phyloP scores from a whole-genome alignment of 2,329 filamentous ascomycete genomes.

The Phoma sp. region DNA sequence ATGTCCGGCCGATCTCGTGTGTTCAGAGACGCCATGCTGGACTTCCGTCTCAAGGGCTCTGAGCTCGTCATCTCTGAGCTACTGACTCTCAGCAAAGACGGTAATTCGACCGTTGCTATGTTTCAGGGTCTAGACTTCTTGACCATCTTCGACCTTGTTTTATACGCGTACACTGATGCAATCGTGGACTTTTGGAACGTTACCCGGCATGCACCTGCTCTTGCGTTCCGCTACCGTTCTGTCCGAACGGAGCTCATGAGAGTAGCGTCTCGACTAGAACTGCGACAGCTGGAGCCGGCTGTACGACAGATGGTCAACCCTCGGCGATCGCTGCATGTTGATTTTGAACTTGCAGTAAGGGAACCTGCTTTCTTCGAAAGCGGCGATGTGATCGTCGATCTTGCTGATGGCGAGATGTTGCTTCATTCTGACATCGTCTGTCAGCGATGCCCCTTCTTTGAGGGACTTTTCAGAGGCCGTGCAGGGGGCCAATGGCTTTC shows the following conservation, averaged over 20 bases:
- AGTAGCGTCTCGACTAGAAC: slow-evolving; percentile 72
- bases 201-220: slow-evolving; percentile 67
- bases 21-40: slow-evolving; percentile 65
- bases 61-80: slow-evolving; percentile 66
- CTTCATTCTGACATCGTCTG: slow-evolving; percentile 83
- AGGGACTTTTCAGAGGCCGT: slow-evolving; percentile 87
- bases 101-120: slow-evolving; percentile 63
- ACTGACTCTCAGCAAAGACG: slow-evolving; percentile 62
- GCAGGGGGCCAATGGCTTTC: slow-evolving; percentile 85
- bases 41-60: slow-evolving; percentile 59
- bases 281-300: slow-evolving; percentile 76
- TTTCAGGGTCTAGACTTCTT: slow-evolving; percentile 78
- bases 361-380: slow-evolving; percentile 77
- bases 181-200: slow-evolving; percentile 88
- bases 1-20: slow-evolving; percentile 75
- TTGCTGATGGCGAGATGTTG: slow-evolving; percentile 72
- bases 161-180: slow-evolving; percentile 82
- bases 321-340: slow-evolving; percentile 67
- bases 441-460: slow-evolving; percentile 88
- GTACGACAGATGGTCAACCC: slow-evolving; percentile 76
- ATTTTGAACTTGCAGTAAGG: slow-evolving; percentile 73
- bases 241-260: slow-evolving; percentile 88
- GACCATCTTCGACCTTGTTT: slow-evolving; percentile 77
- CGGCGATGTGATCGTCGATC: slow-evolving; percentile 78
- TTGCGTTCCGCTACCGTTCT: slow-evolving; percentile 77